These are phyloP conservation scores for Pelargonium myrrhifolium DNA, from an alignment of 441 rosid species.

Conservation along the genomic window DNA sequence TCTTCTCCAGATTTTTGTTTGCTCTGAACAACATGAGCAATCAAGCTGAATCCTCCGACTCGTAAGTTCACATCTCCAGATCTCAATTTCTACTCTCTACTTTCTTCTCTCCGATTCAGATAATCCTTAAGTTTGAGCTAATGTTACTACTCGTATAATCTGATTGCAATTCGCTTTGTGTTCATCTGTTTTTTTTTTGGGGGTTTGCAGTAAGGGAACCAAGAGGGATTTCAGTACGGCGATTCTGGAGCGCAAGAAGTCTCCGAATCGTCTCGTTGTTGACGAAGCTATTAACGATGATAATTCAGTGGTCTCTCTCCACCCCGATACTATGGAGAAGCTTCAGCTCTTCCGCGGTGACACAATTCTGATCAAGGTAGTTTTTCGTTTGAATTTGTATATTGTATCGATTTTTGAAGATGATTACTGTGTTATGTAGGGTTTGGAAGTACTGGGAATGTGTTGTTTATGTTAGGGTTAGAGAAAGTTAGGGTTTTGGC, in stretches of 20 bases:
- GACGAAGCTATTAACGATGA: slow-evolving; percentile 82
- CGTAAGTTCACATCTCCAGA: too few relatives aligned
- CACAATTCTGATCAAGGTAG: slow-evolving; percentile 73
- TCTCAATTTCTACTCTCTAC: too few relatives aligned
- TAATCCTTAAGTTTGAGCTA: too few relatives aligned
- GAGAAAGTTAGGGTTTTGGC: not conserved
- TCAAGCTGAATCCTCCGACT: too few relatives aligned
- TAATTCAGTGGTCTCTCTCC: slow-evolving; percentile 70
- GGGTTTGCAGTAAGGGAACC: slow-evolving; percentile 66
- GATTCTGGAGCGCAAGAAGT: slow-evolving; percentile 82
- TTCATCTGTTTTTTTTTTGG: too few relatives aligned
- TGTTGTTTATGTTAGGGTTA: not conserved
- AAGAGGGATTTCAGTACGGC: slow-evolving; percentile 85
- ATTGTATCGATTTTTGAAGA: not conserved
- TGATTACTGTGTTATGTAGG: not conserved
- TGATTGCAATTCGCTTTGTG: slow-evolving; percentile 13
- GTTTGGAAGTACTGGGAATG: too few relatives aligned
- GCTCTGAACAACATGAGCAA: too few relatives aligned
- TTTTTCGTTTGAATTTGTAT: too few relatives aligned
- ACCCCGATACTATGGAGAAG: slow-evolving; percentile 87
- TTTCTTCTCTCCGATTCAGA: too few relatives aligned
- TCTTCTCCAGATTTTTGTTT: too few relatives aligned
- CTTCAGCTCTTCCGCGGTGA: slow-evolving; percentile 90
- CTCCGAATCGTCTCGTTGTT: slow-evolving; percentile 73
- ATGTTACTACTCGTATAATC: too few relatives aligned